phyloP scores from a whole-genome alignment of 2,329 filamentous ascomycete genomes.

The Karstenula rhodostoma region DNA sequence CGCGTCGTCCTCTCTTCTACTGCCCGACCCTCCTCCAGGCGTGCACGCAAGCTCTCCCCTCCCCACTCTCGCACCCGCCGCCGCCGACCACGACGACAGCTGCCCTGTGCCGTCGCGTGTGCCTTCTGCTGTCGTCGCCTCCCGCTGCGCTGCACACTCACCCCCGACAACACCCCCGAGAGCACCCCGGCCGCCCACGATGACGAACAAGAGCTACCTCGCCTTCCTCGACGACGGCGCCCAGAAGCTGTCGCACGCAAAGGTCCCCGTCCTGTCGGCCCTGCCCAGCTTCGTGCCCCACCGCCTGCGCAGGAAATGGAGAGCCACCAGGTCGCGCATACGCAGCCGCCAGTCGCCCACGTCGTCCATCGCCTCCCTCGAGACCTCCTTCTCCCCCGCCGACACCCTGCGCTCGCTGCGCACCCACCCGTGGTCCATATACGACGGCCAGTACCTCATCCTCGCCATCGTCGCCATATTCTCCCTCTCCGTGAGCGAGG shows the following conservation, averaged over 20 bases:
- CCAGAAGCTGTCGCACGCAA: slow-evolving; percentile 59
- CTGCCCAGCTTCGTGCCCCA: slow-evolving; percentile 66
- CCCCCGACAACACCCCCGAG: slow-evolving; percentile 2
- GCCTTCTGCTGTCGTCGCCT: background rate
- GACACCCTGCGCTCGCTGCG: slow-evolving; percentile 80
- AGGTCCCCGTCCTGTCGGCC: slow-evolving; percentile 57
- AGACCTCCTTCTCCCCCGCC: slow-evolving; percentile 82
- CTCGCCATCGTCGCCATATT: slow-evolving; percentile 80
- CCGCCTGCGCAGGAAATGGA: slow-evolving; percentile 71
- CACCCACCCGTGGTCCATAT: slow-evolving; percentile 79
- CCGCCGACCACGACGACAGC: background rate
- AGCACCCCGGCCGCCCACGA: slow-evolving; percentile 25
- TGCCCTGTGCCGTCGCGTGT: background rate
- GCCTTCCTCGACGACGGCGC: slow-evolving; percentile 43
- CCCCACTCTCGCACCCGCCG: slow-evolving; percentile 14
- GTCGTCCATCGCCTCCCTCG: slow-evolving; percentile 76
- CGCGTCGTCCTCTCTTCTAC: slow-evolving; percentile 14
- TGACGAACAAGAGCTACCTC: slow-evolving; percentile 47
- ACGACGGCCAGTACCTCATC: slow-evolving; percentile 85
- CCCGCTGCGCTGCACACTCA: slow-evolving; percentile 5
- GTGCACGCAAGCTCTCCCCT: slow-evolving; percentile 20
- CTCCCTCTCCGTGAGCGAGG: slow-evolving; percentile 81
- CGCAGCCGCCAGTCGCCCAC: slow-evolving; percentile 71
- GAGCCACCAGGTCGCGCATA: slow-evolving; percentile 68
- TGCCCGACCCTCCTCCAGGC: slow-evolving; percentile 4